phyloP scores from a whole-genome alignment of 805 yeast genomes.

The Metschnikowia picachoensis region DNA sequence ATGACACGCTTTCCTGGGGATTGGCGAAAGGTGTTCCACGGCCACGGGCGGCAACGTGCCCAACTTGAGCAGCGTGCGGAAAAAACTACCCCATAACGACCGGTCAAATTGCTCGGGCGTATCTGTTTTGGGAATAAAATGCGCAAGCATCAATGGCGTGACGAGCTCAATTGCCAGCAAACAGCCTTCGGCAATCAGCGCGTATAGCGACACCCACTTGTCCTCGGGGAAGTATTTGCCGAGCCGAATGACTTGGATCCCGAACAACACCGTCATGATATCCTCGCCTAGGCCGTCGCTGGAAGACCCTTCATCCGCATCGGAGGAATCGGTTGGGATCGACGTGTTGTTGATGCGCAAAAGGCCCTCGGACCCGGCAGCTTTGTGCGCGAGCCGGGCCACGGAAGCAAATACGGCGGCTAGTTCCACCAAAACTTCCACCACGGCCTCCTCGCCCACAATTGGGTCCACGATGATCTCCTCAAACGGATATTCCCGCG shows the following conservation, averaged over 20 bases:
- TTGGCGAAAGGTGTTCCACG: conserved; percentile 63
- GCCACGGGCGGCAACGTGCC: conserved; percentile 67
- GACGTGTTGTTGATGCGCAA: conserved; percentile 33
- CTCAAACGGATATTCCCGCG: conserved; percentile 59
- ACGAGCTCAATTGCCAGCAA: conserved; percentile 52
- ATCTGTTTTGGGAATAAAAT: conserved; percentile 50
- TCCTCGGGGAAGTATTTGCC: conserved; percentile 60
- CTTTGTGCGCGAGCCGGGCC: conserved; percentile 45
- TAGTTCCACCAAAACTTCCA: conserved; percentile 70
- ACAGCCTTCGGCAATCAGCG: conserved; percentile 54
- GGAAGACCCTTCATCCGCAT: conserved; percentile 39
- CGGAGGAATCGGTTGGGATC: conserved; percentile 36
- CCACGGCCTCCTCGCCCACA: conserved; percentile 63
- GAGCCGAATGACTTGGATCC: conserved; percentile 48
- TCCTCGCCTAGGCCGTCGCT: conserved; percentile 43
- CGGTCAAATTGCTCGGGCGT: conserved; percentile 53
- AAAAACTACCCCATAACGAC: conserved; percentile 64
- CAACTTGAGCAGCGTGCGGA: conserved; percentile 53
- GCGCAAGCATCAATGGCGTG: conserved; percentile 44
- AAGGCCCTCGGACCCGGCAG: conserved; percentile 43
- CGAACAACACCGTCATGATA: conserved; percentile 40
- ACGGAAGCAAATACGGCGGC: conserved; percentile 56
- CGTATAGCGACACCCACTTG: conserved; percentile 70
- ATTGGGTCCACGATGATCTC: conserved; percentile 69
- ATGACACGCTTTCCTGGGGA: conserved; percentile 68